Base-by-base conservation (phyloP, 805 yeast species). In the Saccharomycopsis lassenensis region DNA sequence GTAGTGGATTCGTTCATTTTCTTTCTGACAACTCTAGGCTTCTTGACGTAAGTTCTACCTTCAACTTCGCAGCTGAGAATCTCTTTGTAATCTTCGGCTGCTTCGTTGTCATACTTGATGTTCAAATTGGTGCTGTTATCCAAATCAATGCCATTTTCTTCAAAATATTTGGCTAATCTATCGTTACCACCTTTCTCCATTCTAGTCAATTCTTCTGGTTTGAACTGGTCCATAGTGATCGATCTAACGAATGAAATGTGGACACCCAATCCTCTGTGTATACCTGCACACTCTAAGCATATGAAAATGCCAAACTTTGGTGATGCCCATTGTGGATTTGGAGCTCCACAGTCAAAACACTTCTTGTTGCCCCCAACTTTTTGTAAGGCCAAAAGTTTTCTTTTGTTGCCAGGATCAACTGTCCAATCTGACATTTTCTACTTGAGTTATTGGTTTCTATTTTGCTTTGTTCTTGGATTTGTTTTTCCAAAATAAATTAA, bases 261-360 rank as follows among this genome's bases (percentile, higher is more conserved):
- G 29, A 91, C 98, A 26, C 98, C 98, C 32, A 91, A 65, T 8
- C 97, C 94, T 57, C 94, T 71, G 57, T 91, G 99, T 39, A 80
- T 66, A 31, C 99, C 99, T 14, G 98, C 98, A 64, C 98, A 91
- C 56, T 91, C 99, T 27, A 91, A 69, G 59, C 98, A 91, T 53
- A 91, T 89, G 59, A 87, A 91, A 43, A 91, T 82, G 42, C 98
- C 98, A 60, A 89, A 86, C 58, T 91, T 91, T 24, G 97, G 97
- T 10, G 95, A 85, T 2, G 97, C 96, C 98, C 98, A 91, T 58
- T 91, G 98, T 7, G 98, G 98, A 55, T 87, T 89, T 41, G 94
- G 95, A 1, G 96, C 94, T 25, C 64, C 68, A 59, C 98, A 91
- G 57, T 91, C 98, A 57, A 85, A 80, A 59, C 98, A 91, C 56